Evolutionary conservation across 2,329 filamentous ascomycete species (phyloP).

Genomic region (Pseudocercospora vitis): DNA sequence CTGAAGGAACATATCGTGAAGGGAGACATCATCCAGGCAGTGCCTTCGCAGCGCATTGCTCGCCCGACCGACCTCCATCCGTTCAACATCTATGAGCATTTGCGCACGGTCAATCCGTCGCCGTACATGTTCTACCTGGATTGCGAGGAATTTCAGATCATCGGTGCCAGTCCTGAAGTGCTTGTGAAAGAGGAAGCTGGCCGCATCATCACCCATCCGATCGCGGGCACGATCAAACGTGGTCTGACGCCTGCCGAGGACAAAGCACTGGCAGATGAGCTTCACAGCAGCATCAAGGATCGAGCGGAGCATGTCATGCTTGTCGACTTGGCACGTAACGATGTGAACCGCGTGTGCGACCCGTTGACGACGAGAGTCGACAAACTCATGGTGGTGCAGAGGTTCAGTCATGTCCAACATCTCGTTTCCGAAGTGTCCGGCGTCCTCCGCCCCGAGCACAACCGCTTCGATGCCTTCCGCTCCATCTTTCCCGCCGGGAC

Average conservation of each 20-base stretch:
- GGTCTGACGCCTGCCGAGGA: slow-evolving; percentile 81
- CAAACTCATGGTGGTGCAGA: slow-evolving; percentile 88
- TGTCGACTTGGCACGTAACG: slow-evolving; percentile 92
- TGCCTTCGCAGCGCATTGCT: slow-evolving; percentile 90
- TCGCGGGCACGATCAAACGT: slow-evolving; percentile 90
- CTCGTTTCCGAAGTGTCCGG: slow-evolving; percentile 94
- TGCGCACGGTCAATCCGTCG: slow-evolving; percentile 95
- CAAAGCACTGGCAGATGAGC: slow-evolving; percentile 71
- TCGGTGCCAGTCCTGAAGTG: slow-evolving; percentile 91
- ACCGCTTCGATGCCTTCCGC: slow-evolving; percentile 91
- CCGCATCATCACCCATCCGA: slow-evolving; percentile 91
- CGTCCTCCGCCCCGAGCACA: slow-evolving; percentile 77
- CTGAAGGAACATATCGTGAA: slow-evolving; percentile 88
- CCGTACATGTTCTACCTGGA: slow-evolving; percentile 97
- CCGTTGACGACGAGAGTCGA: slow-evolving; percentile 87
- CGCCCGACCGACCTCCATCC: slow-evolving; percentile 88
- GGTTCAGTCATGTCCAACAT: slow-evolving; percentile 96
- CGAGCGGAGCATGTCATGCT: slow-evolving; percentile 96
- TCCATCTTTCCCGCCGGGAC: slow-evolving; percentile 95
- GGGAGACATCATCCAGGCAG: slow-evolving; percentile 96
- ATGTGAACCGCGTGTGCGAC: slow-evolving; percentile 93
- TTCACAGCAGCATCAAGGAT: slow-evolving; percentile 82
- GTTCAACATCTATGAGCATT: slow-evolving; percentile 95
- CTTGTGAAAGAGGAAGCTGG: slow-evolving; percentile 86
- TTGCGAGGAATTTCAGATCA: slow-evolving; percentile 88